These are phyloP conservation scores for Tephrocybe sp. DNA, from an alignment of 768 basidiomycete species.

Conservation along the genomic window DNA sequence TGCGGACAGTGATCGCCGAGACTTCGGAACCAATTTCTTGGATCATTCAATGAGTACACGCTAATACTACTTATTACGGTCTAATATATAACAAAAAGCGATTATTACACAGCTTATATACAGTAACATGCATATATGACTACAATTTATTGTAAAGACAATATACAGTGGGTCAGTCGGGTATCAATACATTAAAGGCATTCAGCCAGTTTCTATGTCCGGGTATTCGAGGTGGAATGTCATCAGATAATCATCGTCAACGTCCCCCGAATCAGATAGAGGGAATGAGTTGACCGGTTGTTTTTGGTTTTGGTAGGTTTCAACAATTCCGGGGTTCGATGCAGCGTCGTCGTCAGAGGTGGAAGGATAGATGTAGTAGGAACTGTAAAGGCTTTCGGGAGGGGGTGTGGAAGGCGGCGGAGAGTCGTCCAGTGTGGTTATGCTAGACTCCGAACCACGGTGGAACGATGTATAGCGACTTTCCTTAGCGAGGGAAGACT, in stretches of 20 bases:
- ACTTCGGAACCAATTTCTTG: not conserved
- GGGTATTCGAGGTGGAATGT: slow-evolving; percentile 17
- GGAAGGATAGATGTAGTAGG: slow-evolving; percentile 13
- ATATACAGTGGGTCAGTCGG: too few species aligned
- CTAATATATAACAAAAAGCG: too few species aligned
- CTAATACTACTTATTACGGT: too few species aligned
- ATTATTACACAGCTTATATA: too few species aligned
- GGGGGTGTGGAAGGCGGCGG: slow-evolving; percentile 13
- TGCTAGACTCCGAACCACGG: slow-evolving; percentile 7
- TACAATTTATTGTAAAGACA: too few species aligned
- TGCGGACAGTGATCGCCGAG: not conserved
- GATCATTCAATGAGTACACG: too few species aligned
- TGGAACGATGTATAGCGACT: too few species aligned
- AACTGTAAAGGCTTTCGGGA: not conserved
- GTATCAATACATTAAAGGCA: too few species aligned
- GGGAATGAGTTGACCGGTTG: slow-evolving; percentile 10
- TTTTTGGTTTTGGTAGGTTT: slow-evolving; percentile 3
- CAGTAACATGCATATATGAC: too few species aligned
- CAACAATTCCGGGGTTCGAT: not conserved
- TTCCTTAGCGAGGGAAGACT: too few species aligned
- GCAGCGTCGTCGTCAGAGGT: slow-evolving; percentile 5
- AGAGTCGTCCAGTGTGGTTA: slow-evolving; percentile 14
- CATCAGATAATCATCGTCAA: slow-evolving; percentile 17
- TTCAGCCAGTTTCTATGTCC: too few species aligned
- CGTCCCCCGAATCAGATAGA: slow-evolving; percentile 11